These are phyloP conservation scores for Ophiocordyceps sinensis DNA, from an alignment of 2,329 filamentous ascomycete species.

Conservation along the genomic window DNA sequence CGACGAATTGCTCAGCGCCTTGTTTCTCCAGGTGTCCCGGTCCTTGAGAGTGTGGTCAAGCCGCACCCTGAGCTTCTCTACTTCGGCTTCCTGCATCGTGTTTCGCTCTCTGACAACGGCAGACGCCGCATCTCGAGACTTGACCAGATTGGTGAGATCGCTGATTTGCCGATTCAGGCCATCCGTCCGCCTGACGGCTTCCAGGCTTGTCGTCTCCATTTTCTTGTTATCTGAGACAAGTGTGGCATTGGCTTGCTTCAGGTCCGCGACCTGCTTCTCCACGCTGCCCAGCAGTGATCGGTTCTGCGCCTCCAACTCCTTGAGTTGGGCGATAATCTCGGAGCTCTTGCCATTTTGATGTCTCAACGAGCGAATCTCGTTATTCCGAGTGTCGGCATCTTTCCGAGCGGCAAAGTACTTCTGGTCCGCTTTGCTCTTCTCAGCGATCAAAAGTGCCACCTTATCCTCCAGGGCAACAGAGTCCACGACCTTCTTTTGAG, in stretches of 20 bases:
- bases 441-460: constrained; percentile 56
- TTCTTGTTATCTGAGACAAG: constrained; percentile 59
- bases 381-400: constrained; percentile 71
- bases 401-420: constrained; percentile 97
- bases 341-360: constrained; percentile 79
- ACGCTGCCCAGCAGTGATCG: constrained; percentile 65
- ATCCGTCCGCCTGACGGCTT: constrained; percentile 56
- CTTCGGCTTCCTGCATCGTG: constrained; percentile 53
- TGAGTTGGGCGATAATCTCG: constrained; percentile 84
- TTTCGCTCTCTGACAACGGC: constrained; percentile 39
- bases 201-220: constrained; percentile 56
- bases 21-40: constrained; percentile 72
- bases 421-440: constrained; percentile 94
- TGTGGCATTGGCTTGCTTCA: constrained; percentile 63
- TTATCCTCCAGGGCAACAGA: constrained; percentile 64
- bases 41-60: constrained; percentile 71
- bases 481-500: constrained; percentile 76
- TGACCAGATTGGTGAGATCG: constrained; percentile 61
- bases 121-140: constrained; percentile 54
- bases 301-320: constrained; percentile 72
- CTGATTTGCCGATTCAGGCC: constrained; percentile 59
- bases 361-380: constrained; percentile 65
- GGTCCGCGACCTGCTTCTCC: constrained; percentile 79
- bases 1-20: constrained; percentile 66
- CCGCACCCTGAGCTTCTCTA: constrained; percentile 65